phyloP scores from a whole-genome alignment of 2,329 filamentous ascomycete species.

The Trichoderma pleuroti region DNA sequence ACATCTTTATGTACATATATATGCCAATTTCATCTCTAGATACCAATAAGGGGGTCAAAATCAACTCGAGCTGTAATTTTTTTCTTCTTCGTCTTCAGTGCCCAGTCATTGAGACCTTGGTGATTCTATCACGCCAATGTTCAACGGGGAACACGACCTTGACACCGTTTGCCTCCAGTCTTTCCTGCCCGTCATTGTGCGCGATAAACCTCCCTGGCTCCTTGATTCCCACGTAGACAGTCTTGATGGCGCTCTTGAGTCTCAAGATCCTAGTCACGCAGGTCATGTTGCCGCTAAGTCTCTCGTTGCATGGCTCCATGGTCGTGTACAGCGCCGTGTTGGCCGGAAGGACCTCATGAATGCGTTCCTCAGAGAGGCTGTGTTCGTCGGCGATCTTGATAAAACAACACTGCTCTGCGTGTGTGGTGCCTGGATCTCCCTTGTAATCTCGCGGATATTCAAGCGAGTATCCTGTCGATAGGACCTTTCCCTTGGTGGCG shows the following conservation, averaged over 20 bases:
- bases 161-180: conserved; percentile 26
- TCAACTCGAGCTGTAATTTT: neutral
- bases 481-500: conserved; percentile 33
- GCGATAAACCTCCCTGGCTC: conserved; percentile 38
- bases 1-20: neutral
- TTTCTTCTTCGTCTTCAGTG: neutral
- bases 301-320: conserved; percentile 44
- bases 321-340: conserved; percentile 43
- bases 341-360: conserved; percentile 35
- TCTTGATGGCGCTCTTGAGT: conserved; percentile 32
- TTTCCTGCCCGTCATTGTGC: conserved; percentile 30
- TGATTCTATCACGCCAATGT: conserved; percentile 47
- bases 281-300: conserved; percentile 38
- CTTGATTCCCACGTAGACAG: conserved; percentile 38
- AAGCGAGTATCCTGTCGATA: conserved; percentile 42
- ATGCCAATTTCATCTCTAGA: neutral
- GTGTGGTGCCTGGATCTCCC: conserved; percentile 38
- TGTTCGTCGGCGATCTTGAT: conserved; percentile 41
- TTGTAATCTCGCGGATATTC: conserved; percentile 37
- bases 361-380: conserved; percentile 33
- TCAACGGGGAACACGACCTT: conserved; percentile 42
- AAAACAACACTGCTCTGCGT: conserved; percentile 44
- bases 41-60: neutral
- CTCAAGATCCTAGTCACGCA: conserved; percentile 36
- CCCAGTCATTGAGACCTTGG: conserved; percentile 30